Percentiles rank a stretch among this genome's conserved stretches.
These are phyloP conservation scores for Plasmopara muralis DNA, from an alignment of 352 stramenopile species.

Conservation along the genomic window DNA sequence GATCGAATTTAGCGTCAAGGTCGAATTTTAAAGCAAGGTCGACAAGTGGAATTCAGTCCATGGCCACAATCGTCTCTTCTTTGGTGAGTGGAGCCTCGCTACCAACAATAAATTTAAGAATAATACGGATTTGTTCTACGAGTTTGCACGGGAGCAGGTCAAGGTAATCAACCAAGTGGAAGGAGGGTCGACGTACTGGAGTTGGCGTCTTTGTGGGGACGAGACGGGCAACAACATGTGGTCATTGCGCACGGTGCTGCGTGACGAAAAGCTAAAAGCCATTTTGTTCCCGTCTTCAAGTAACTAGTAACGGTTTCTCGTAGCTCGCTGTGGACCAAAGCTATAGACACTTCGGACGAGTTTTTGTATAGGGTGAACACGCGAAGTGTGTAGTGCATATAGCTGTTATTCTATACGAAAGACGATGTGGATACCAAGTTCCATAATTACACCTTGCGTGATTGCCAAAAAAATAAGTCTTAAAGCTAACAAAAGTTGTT, in stretches of 20 bases:
- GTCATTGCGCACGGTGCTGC: conserved; percentile 39
- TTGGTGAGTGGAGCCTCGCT: conserved; percentile 45
- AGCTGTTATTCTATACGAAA: no score
- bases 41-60: conserved; percentile 31
- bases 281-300: no score
- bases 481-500: no score
- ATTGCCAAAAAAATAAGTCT: no score
- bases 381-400: no score
- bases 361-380: no score
- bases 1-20: conserved; percentile 33
- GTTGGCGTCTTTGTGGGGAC: conserved; percentile 55
- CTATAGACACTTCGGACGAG: no score
- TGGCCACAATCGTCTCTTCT: conserved; percentile 37
- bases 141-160: conserved; percentile 45
- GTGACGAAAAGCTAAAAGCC: conserved; percentile 23
- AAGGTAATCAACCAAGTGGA: conserved; percentile 46
- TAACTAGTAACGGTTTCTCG: no score
- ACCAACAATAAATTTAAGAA: conserved; percentile 46
- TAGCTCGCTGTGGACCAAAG: no score
- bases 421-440: no score
- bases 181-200: conserved; percentile 70
- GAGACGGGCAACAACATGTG: conserved; percentile 52
- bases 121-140: conserved; percentile 35
- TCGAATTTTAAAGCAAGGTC: conserved; percentile 37
- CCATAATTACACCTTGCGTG: no score